Conservation (phyloP, 176 grass and related monocot genomes). For the maize (Zea mays) region DNA sequence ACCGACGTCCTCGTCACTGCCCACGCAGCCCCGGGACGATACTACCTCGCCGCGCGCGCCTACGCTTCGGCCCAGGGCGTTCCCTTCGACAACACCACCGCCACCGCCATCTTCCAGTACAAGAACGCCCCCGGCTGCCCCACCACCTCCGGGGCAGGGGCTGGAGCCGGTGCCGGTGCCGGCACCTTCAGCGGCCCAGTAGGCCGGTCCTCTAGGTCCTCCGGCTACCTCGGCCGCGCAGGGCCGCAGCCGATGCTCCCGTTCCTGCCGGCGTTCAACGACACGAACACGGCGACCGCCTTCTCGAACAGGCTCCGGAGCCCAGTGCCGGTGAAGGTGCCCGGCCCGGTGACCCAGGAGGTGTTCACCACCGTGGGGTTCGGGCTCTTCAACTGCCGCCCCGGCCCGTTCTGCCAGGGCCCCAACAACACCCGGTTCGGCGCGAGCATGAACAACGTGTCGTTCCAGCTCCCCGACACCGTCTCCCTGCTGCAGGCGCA, state of each 20-base stretch:
- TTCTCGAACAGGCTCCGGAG: slow-evolving; percentile 65
- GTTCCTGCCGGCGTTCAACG: slow-evolving; percentile 62
- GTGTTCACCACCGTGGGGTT: slow-evolving; percentile 71
- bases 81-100: slow-evolving; percentile 86
- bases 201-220: not conserved
- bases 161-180: slow-evolving; percentile 18
- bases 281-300: slow-evolving; percentile 57
- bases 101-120: slow-evolving; percentile 85
- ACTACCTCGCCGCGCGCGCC: slow-evolving; percentile 78
- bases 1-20: slow-evolving; percentile 84
- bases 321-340: slow-evolving; percentile 55
- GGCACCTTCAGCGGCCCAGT: slow-evolving; percentile 38
- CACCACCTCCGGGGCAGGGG: not conserved
- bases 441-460: slow-evolving; percentile 95
- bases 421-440: slow-evolving; percentile 67
- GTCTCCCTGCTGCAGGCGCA: slow-evolving; percentile 64
- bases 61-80: slow-evolving; percentile 53
- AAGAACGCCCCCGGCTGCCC: slow-evolving; percentile 37
- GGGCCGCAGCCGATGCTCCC: slow-evolving; percentile 55
- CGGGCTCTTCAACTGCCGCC: slow-evolving; percentile 62
- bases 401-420: slow-evolving; percentile 53
- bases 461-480: slow-evolving; percentile 63
- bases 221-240: slow-evolving; percentile 20
- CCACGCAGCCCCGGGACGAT: slow-evolving; percentile 62
- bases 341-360: slow-evolving; percentile 65